Percentiles rank a stretch among this genome's conserved stretches.
Evolutionary conservation across 495 filamentous ascomycete genomes (phyloP).

Genomic region (Aspergillus kassunensis): DNA sequence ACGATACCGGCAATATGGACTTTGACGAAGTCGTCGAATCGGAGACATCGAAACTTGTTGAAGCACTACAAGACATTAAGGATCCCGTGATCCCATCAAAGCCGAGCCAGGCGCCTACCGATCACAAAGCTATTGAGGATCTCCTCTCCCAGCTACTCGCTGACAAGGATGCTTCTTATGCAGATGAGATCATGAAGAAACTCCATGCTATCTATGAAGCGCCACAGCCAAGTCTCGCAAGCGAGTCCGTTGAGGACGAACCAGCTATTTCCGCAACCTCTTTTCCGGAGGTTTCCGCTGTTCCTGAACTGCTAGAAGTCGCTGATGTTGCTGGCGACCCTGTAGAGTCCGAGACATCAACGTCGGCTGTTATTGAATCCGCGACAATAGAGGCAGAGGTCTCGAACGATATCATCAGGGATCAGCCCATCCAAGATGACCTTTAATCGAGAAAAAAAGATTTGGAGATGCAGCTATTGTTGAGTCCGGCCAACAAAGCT

Average conservation of each 20-base stretch:
- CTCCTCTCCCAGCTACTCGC: constrained; percentile 72
- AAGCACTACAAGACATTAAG: neutral
- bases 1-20: neutral
- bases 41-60: constrained; percentile 1
- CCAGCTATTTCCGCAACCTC: neutral
- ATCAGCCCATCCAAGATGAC: constrained; percentile 47
- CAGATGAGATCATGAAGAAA: constrained; percentile 71
- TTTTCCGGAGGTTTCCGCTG: neutral
- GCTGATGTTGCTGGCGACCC: neutral
- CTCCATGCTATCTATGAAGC: constrained; percentile 62
- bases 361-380: neutral
- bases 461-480: neutral
- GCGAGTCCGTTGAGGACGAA: constrained; percentile 17
- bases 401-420: neutral
- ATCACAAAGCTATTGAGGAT: constrained; percentile 58
- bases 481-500: neutral
- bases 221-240: constrained; percentile 46
- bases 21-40: constrained; percentile 36
- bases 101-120: neutral
- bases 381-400: neutral
- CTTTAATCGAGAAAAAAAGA: constrained; percentile 34
- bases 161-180: constrained; percentile 78
- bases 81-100: neutral
- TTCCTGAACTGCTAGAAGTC: neutral
- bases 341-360: neutral